Conservation (phyloP, 2,329 filamentous ascomycete species). For the Aspergillus jensenii region DNA sequence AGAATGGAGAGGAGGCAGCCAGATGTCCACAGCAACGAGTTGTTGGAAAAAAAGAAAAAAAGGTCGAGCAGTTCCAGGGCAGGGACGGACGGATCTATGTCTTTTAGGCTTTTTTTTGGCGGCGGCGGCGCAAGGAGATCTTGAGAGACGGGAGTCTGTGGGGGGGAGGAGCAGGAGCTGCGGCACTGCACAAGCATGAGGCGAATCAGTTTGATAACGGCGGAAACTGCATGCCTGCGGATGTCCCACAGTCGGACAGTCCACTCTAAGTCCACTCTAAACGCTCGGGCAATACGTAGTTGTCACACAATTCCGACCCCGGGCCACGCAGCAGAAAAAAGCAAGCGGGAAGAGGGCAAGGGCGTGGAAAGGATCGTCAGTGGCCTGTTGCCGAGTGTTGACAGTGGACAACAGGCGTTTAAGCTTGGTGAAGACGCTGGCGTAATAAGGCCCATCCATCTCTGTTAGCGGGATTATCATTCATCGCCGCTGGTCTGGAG, state of each 20-base stretch:
- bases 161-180: slow-evolving; percentile 12
- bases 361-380: slow-evolving; percentile 2
- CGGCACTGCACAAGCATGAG: background rate
- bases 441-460: slow-evolving; percentile 14
- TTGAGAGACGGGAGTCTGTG: slow-evolving; percentile 12
- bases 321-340: slow-evolving; percentile 2
- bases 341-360: background rate
- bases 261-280: too few relatives aligned
- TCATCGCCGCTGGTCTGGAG: slow-evolving; percentile 24
- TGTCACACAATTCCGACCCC: slow-evolving; percentile 5
- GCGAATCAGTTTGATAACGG: background rate
- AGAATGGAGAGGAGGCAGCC: slow-evolving; percentile 10
- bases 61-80: background rate
- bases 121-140: slow-evolving; percentile 1
- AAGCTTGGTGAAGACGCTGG: slow-evolving; percentile 18
- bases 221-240: background rate
- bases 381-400: background rate
- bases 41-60: slow-evolving; percentile 4
- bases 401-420: slow-evolving; percentile 8
- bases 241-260: background rate
- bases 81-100: slow-evolving; percentile 9
- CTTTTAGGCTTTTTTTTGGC: slow-evolving; percentile 11
- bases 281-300: background rate
- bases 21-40: background rate
- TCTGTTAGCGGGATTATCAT: slow-evolving; percentile 17